phyloP scores from a whole-genome alignment of 2,329 filamentous ascomycete genomes.

The Colletotrichum sublineola region DNA sequence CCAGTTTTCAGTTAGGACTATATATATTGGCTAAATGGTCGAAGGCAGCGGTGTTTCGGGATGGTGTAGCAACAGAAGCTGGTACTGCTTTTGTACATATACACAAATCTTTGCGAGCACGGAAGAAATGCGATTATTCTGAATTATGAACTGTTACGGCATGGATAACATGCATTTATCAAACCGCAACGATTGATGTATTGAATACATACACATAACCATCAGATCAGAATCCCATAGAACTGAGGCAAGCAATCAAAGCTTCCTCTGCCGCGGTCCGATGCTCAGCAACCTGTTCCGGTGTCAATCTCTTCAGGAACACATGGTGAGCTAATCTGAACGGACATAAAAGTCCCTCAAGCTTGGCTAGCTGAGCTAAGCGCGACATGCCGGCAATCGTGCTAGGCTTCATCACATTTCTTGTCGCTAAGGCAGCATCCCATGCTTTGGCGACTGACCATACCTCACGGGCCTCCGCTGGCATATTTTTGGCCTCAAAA shows the following conservation, averaged over 20 bases:
- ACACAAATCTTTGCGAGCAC: too few relatives aligned
- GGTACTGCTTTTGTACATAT: too few relatives aligned
- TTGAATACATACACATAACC: background rate
- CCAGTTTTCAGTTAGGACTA: background rate
- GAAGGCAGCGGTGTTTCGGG: too few relatives aligned
- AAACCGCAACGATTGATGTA: background rate
- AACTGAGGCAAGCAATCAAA: background rate
- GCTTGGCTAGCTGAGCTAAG: background rate
- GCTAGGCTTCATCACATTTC: background rate
- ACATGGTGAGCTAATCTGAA: background rate
- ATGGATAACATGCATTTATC: background rate
- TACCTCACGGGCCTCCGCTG: background rate
- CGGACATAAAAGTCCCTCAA: background rate
- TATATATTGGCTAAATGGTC: background rate
- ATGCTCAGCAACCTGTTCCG: background rate
- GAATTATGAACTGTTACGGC: too few relatives aligned
- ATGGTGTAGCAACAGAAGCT: too few relatives aligned
- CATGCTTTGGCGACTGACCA: background rate
- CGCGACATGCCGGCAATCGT: background rate
- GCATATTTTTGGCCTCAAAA: background rate
- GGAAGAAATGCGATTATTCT: too few relatives aligned
- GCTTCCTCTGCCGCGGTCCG: background rate
- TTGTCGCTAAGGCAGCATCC: background rate
- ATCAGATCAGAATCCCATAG: background rate
- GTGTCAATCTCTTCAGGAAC: background rate